A percentile compares a stretch with the other conserved stretches of the same genome.
Evolutionary conservation across 306 rosid species (phyloP).

Genomic region (Hippophae gyantsensis): DNA sequence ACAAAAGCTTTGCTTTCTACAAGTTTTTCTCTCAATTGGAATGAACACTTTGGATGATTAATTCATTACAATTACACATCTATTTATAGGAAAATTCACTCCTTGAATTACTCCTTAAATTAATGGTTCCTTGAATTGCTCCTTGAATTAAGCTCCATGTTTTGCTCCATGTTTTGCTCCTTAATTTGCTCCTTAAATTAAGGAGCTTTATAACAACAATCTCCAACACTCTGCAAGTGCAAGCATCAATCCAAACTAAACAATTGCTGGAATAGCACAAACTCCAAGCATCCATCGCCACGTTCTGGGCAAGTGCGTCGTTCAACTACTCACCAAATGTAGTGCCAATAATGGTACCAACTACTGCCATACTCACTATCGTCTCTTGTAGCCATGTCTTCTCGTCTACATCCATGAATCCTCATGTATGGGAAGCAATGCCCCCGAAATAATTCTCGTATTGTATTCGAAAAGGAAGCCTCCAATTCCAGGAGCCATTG

Average conservation of each 20-base stretch:
- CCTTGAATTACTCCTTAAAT: too few species aligned
- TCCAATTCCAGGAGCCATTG: slow-evolving; percentile 45
- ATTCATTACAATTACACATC: too few species aligned
- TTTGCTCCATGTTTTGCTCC: too few species aligned
- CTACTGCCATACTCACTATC: slow-evolving; percentile 83
- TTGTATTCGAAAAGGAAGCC: slow-evolving; percentile 84
- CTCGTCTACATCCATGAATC: slow-evolving; percentile 46
- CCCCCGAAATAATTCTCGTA: slow-evolving; percentile 76
- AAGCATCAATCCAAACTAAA: slow-evolving; percentile 58
- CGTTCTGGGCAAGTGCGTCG: slow-evolving; percentile 61
- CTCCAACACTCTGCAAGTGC: slow-evolving; percentile 39
- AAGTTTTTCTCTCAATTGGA: too few species aligned
- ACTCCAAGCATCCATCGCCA: slow-evolving; percentile 96
- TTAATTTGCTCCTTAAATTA: too few species aligned
- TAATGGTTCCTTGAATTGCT: too few species aligned
- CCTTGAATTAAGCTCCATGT: too few species aligned
- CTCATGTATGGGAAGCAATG: slow-evolving; percentile 65
- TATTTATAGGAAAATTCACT: too few species aligned
- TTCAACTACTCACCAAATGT: slow-evolving; percentile 81
- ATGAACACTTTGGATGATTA: too few species aligned
- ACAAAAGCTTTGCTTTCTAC: too few species aligned
- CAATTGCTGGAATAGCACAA: slow-evolving; percentile 51
- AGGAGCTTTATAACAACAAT: too few species aligned
- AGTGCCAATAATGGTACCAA: slow-evolving; percentile 81
- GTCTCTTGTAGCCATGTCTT: slow-evolving; percentile 83